Evolutionary conservation across 129 eudicot genomes (phyloP), one percentile per base, ranked within the genome.

Genomic region (Dittrichia graveolens): DNA sequence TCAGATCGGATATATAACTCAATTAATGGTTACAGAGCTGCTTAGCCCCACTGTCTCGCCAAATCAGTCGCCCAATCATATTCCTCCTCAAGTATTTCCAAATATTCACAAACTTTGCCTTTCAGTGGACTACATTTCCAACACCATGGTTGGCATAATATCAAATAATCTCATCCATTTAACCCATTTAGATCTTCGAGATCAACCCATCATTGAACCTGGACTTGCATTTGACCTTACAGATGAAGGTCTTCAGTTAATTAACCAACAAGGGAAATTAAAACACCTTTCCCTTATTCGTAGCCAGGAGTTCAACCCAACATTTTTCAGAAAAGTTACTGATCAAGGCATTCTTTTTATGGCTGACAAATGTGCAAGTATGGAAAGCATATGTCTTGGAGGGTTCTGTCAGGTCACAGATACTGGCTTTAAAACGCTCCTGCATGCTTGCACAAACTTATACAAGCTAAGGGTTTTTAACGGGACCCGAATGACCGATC

Each of bases 341-440:
- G 99, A 94, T 78, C 99, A 90, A n/a, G 97, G 97, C 7, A 79
- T 94, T 67, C 93, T 94, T 43, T 84, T 94, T 39, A 90, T 94
- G 99, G 96, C 99, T 68, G 97, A 94, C 75, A 84, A 79, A 69
- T 90, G 99, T 71, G 67, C 87, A 37, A 76, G 56, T 62, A 86
- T 94, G 89, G 99, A 94, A 78, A 86, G 94, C 72, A 94, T 90
- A 71, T 86, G 84, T 74, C 99, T 94, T 69, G 97, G 96, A 9
- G 99, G 99, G 69, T 94, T 94, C 69, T 88, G 96, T 68, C 96
- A 88, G 67, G 97, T 94, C 31, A 90, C 99, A 3, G 99, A 94
- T 55, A 90, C 97, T 46, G 99, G 99, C 12, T 94, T 90, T 77
- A 85, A 87, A 74, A 91, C 99, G 34, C 81, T 94, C 47, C 81